These are phyloP conservation scores for Blastocystis sp. DNA, from an alignment of 352 stramenopile species.

Conservation along the genomic window DNA sequence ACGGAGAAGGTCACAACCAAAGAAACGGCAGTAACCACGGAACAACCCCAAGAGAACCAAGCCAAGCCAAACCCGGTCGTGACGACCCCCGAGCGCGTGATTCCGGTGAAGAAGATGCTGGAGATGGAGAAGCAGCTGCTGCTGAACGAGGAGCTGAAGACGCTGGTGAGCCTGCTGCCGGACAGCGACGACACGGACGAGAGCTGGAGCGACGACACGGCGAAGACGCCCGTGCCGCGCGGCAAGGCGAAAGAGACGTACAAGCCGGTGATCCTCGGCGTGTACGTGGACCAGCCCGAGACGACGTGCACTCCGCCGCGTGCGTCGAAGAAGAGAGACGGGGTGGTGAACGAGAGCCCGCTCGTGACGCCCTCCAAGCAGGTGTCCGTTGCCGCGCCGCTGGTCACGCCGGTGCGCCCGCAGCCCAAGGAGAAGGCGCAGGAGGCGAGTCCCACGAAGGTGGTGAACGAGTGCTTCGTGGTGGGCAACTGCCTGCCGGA, in stretches of 20 bases:
- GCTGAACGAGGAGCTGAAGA: neutral
- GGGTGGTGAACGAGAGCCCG: neutral
- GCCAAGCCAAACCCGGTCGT: neutral
- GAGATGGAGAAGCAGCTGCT: neutral
- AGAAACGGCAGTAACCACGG: neutral
- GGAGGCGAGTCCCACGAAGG: conserved; percentile 37
- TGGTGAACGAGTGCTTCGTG: conserved; percentile 9
- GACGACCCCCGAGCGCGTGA: too few relatives aligned
- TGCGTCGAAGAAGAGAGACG: neutral
- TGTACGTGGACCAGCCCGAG: neutral
- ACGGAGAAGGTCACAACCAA: neutral
- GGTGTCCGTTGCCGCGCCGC: neutral
- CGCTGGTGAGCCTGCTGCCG: neutral
- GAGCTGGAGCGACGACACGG: neutral
- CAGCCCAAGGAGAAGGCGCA: neutral
- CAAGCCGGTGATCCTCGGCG: neutral
- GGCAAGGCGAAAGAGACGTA: neutral
- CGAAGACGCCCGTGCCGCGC: neutral
- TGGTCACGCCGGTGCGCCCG: neutral
- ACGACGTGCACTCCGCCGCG: neutral
- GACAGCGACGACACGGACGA: conserved; percentile 7
- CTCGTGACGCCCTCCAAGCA: neutral
- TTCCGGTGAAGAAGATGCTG: neutral
- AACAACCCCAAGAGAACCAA: neutral
- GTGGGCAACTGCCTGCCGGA: neutral